A percentile compares a stretch with the other conserved stretches of the same genome.
Evolutionary conservation across 345 rosid species (phyloP).

Genomic region (Ceriops tagal): DNA sequence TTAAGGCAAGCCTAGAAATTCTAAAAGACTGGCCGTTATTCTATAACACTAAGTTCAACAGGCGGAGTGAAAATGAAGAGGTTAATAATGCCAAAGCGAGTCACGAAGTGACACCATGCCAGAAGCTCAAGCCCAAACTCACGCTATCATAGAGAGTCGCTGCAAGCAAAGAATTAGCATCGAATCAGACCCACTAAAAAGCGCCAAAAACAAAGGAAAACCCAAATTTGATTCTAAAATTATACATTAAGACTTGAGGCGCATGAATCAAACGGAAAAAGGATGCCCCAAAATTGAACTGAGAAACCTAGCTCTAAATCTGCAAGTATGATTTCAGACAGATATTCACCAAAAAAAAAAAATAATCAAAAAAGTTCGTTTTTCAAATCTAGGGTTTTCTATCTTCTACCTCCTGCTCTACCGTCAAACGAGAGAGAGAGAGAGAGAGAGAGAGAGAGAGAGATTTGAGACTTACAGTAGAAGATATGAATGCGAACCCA

Average conservation of each 20-base stretch:
- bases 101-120: constrained; percentile 23
- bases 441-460: constrained; percentile 6
- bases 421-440: constrained; percentile 2
- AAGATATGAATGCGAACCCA: constrained; percentile 24
- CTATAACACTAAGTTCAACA: constrained; percentile 15
- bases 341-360: not conserved
- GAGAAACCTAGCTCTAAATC: too few species aligned
- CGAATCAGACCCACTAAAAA: constrained; percentile 4
- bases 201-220: not conserved
- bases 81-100: constrained; percentile 21
- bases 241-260: too few species aligned
- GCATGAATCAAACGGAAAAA: too few species aligned
- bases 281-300: too few species aligned
- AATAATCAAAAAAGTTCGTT: constrained; percentile 5
- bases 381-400: constrained; percentile 6
- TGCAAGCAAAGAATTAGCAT: constrained; percentile 23
- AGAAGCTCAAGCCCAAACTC: constrained; percentile 39
- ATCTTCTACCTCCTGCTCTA: not conserved
- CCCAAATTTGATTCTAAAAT: too few species aligned
- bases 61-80: not conserved
- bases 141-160: constrained; percentile 15
- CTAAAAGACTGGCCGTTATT: constrained; percentile 10
- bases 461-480: constrained; percentile 46
- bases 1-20: constrained; percentile 25
- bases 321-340: not conserved